Percentiles rank a stretch among this genome's conserved stretches.
Evolutionary conservation across 2,329 filamentous ascomycete genomes (phyloP).

Genomic region (Penicillium sp.): DNA sequence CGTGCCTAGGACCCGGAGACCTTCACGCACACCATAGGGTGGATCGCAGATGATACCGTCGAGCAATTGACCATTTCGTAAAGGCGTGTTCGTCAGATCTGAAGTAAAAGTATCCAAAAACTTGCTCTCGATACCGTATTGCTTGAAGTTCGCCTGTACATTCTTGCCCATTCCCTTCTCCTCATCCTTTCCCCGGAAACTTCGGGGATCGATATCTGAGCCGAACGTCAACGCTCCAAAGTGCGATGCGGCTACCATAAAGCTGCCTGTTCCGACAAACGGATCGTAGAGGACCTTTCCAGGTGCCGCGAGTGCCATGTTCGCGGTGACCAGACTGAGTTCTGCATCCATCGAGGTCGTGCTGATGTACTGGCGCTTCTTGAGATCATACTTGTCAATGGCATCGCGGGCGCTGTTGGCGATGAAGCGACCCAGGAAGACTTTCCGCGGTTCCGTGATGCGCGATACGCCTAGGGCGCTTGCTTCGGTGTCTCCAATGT

Average conservation of each 20-base stretch:
- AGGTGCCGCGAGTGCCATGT: constrained; percentile 76
- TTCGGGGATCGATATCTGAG: constrained; percentile 90
- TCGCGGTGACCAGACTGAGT: constrained; percentile 84
- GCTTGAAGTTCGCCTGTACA: constrained; percentile 71
- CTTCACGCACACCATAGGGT: constrained; percentile 92
- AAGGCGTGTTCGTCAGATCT: constrained; percentile 83
- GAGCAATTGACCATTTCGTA: constrained; percentile 62
- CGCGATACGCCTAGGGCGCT: constrained; percentile 42
- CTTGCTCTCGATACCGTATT: constrained; percentile 67
- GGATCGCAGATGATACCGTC: constrained; percentile 95
- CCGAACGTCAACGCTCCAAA: constrained; percentile 83
- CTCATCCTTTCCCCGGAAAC: constrained; percentile 67
- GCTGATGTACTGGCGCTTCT: constrained; percentile 89
- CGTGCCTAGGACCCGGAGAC: constrained; percentile 79
- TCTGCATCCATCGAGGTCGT: constrained; percentile 98
- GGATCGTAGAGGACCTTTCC: constrained; percentile 91
- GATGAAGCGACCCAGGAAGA: constrained; percentile 73
- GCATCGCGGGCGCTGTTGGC: constrained; percentile 65
- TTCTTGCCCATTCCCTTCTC: constrained; percentile 45
- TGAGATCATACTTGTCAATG: constrained; percentile 76
- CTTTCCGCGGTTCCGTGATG: constrained; percentile 51
- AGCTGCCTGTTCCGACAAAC: constrained; percentile 92
- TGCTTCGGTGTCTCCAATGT: constrained; percentile 50
- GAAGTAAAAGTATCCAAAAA: constrained; percentile 79
- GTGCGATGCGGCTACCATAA: constrained; percentile 83